phyloP scores from a whole-genome alignment of 805 yeast species.

The Myxozyma monticola region DNA sequence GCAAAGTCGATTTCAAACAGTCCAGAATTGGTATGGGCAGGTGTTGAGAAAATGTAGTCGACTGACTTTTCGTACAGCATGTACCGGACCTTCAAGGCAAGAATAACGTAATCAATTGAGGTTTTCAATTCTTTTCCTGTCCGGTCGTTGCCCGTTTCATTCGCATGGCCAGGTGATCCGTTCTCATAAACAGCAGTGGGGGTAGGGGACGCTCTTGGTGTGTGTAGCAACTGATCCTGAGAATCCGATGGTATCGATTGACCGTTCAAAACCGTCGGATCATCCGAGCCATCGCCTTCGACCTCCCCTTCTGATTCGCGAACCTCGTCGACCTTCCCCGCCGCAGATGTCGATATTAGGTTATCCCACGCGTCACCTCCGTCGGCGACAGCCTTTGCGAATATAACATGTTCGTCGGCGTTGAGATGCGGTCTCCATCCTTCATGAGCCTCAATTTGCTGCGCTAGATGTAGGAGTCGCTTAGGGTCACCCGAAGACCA shows the following conservation, averaged over 20 bases:
- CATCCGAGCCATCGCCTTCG: neutral
- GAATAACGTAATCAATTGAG: constrained; percentile 37
- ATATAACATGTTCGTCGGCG: constrained; percentile 42
- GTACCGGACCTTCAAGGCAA: constrained; percentile 44
- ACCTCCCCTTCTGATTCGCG: neutral
- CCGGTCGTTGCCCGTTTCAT: no score
- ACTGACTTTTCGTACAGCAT: constrained; percentile 44
- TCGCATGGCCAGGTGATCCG: no score
- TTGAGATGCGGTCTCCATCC: constrained; percentile 42
- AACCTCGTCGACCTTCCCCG: neutral
- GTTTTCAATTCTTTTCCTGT: neutral
- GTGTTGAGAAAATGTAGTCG: constrained; percentile 34
- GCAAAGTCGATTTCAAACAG: constrained; percentile 32
- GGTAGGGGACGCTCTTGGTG: constrained; percentile 13
- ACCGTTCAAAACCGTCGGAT: neutral
- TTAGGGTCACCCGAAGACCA: constrained; percentile 34
- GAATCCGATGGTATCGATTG: neutral
- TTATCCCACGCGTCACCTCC: constrained; percentile 39
- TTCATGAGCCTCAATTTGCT: constrained; percentile 29
- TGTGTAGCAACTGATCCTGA: constrained; percentile 1
- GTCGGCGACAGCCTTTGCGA: constrained; percentile 36
- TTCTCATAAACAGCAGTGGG: neutral
- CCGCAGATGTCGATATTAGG: constrained; percentile 30
- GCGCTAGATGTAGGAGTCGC: constrained; percentile 27
- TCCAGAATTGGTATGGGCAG: constrained; percentile 9